Conservation (phyloP, 2,329 filamentous ascomycete species). For the Fusarium tanahbumbuense region DNA sequence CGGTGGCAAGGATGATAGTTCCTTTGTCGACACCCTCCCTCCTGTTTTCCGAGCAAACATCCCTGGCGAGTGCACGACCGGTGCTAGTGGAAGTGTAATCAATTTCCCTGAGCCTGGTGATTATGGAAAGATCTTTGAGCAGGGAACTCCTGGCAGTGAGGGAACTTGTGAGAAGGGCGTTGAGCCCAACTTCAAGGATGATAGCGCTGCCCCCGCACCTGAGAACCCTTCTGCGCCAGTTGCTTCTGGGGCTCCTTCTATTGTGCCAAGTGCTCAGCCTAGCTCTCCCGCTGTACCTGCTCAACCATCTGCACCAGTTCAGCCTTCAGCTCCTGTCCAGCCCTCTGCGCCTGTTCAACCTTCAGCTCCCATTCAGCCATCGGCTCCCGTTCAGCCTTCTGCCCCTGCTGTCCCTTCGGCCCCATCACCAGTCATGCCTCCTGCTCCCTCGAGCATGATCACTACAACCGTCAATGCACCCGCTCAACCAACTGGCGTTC, state of each 20-base stretch:
- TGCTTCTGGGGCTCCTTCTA: not conserved
- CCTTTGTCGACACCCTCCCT: conserved; percentile 37
- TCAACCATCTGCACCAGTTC: not conserved
- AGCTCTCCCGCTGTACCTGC: not conserved
- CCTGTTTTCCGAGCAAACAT: conserved; percentile 44
- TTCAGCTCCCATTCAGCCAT: not conserved
- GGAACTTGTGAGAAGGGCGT: conserved; percentile 34
- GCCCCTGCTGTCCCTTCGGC: not conserved
- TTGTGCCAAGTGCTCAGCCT: not conserved
- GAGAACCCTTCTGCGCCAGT: conserved; percentile 14
- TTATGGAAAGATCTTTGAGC: conserved; percentile 39
- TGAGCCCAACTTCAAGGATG: conserved; percentile 40
- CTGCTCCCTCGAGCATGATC: not conserved
- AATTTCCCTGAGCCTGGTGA: conserved; percentile 44
- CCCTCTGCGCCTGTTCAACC: not conserved
- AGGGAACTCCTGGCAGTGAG: conserved; percentile 15
- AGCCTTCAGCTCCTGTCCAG: not conserved
- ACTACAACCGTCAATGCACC: not conserved
- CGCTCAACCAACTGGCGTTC: not conserved
- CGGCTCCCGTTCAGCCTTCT: not conserved
- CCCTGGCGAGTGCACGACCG: conserved; percentile 42
- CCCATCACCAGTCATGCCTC: not conserved
- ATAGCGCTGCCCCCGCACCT: not conserved
- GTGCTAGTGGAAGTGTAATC: conserved; percentile 34
- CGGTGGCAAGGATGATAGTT: conserved; percentile 48